Percentiles rank a stretch among this genome's conserved stretches.
phyloP scores from a whole-genome alignment of 306 rosid genomes.

The Castanea crenata region DNA sequence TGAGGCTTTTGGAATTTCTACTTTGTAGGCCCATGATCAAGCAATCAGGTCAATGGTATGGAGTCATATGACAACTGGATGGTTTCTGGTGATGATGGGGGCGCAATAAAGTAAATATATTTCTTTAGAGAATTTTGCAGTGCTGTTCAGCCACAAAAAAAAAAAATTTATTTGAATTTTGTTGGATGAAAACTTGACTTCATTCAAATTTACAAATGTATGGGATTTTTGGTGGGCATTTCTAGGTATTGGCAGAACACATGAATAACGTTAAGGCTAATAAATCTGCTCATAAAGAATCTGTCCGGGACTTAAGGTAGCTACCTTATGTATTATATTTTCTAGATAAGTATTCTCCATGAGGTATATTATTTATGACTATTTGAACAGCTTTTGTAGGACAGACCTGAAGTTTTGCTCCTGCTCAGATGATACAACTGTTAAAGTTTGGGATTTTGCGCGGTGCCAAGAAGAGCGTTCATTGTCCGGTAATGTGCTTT shows the following conservation, averaged over 20 bases:
- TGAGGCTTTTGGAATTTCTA: slow-evolving; percentile 18
- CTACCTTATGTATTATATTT: slow-evolving; percentile 3
- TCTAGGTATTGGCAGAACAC: slow-evolving; percentile 97
- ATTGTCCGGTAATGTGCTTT: slow-evolving; percentile 91
- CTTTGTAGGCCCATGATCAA: slow-evolving; percentile 90
- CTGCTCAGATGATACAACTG: slow-evolving; percentile 94
- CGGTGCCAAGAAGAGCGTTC: slow-evolving; percentile 98
- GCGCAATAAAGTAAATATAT: slow-evolving; percentile 80
- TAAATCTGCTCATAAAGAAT: slow-evolving; percentile 98
- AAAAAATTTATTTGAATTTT: slow-evolving; percentile 3
- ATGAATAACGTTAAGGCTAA: slow-evolving; percentile 98
- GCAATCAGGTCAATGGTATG: slow-evolving; percentile 99
- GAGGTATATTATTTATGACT: slow-evolving; percentile 29
- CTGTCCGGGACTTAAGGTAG: slow-evolving; percentile 95
- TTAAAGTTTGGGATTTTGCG: slow-evolving; percentile 98
- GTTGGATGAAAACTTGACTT: slow-evolving; percentile 4
- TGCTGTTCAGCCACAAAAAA: slow-evolving; percentile 10
- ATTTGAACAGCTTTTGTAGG: slow-evolving; percentile 82
- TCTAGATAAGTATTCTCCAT: slow-evolving; percentile 4
- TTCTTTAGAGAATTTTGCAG: slow-evolving; percentile 7
- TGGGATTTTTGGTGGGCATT: slow-evolving; percentile 23
- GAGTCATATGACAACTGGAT: slow-evolving; percentile 99
- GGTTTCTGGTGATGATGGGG: slow-evolving; percentile 99
- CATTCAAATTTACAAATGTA: slow-evolving; percentile 1
- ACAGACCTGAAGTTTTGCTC: slow-evolving; percentile 98